A percentile compares a stretch with the other conserved stretches of the same genome.
Evolutionary conservation across 176 grass and related monocot genomes (phyloP).

Genomic region (Carex kokanica): DNA sequence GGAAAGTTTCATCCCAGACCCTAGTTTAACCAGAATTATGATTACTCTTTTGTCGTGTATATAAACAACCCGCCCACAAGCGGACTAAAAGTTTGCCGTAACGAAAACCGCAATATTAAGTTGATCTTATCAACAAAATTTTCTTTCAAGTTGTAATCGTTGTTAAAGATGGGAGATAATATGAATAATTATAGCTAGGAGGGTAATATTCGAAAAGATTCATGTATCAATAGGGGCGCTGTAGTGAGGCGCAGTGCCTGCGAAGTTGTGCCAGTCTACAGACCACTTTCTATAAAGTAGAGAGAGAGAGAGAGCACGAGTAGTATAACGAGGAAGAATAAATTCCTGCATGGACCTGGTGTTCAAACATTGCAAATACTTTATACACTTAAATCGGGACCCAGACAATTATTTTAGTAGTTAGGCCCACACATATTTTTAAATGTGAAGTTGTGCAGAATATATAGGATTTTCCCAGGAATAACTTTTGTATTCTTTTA

Average conservation of each 20-base stretch:
- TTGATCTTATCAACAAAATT: neutral
- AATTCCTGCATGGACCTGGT: neutral
- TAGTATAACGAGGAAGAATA: slow-evolving; percentile 8
- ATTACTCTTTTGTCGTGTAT: neutral
- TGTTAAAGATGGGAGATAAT: neutral
- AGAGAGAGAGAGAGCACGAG: slow-evolving; percentile 25
- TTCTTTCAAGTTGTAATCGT: neutral
- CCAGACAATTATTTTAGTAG: neutral
- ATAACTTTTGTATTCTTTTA: slow-evolving; percentile 26
- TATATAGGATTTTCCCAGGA: neutral
- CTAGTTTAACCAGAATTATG: neutral
- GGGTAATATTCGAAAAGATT: neutral
- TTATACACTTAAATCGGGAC: neutral
- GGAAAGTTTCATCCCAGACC: neutral
- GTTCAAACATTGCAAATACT: neutral
- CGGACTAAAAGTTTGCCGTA: neutral
- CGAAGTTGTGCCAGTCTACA: slow-evolving; percentile 17
- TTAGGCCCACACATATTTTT: neutral
- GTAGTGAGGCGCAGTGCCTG: slow-evolving; percentile 5
- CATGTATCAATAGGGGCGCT: neutral
- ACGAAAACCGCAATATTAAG: neutral
- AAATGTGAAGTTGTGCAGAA: neutral
- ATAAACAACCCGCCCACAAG: neutral
- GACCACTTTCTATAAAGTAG: slow-evolving; percentile 30
- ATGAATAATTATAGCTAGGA: neutral